Evolutionary conservation across 441 rosid genomes (phyloP), one percentile per base, ranked within the genome.

Genomic region (Erysimum cheiri): DNA sequence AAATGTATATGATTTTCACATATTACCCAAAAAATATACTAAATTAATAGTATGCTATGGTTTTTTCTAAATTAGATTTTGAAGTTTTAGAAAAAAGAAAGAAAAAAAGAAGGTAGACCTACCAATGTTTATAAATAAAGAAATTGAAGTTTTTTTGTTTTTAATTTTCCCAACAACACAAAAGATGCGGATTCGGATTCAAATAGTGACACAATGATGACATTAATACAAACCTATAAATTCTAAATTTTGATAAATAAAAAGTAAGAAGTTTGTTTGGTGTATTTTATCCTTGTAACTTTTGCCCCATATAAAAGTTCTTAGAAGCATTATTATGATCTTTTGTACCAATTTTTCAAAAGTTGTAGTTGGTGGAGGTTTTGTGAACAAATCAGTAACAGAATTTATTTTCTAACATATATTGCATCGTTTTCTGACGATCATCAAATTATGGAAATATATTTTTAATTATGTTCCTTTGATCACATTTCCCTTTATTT

Each of bases 311-410:
- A 17, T 47, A 17, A 17, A 47, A 47, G 52, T 47, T 47, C 24
- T 19, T 17, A 47, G 52, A 17, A 19, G 24, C 52, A 48, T 48
- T 44, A 46, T 43, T 67, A 67, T 49, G 31, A 59, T 52, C 10
- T 41, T 70, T 61, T 53, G 31, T 41, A 52, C n/a, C 26, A 32
- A 13, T 19, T 31, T 52, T 53, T 11, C 26, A 17, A 33, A 71
- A 61, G 62, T 11, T 43, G 37, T 35, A 52, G 69, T 62, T 71
- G 75, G 75, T 71, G 29, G 39, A 53, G 48, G 47, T 71, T 60
- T 58, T 6, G 7, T 28, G 39, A 53, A 41, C 13, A 50, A 40
- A 31, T n/a, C 4, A 52, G 46, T 31, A 9, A 32, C 44, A 11
- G 6, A 8, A 5, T n/a, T 48, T 43, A 5, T 64, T 59, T 60